Evolutionary conservation across 148 eudicot genomes (phyloP).

Genomic region (Rhododendron kiyosumense): DNA sequence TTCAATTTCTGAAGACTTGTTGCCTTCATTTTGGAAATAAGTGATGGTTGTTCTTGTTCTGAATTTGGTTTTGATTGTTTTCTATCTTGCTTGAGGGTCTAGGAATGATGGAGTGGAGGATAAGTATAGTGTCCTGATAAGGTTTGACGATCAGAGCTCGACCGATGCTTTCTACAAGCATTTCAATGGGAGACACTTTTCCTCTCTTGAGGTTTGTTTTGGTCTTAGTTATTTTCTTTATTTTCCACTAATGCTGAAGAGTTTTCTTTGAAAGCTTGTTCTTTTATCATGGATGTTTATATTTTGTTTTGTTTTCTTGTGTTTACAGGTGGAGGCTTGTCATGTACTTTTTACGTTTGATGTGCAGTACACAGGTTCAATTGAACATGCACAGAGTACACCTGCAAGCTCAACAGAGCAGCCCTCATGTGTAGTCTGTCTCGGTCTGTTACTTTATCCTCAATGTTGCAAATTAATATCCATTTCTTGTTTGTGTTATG

Average conservation of each 20-base stretch:
- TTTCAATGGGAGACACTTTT: constrained; percentile 66
- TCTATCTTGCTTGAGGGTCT: constrained; percentile 1
- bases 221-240: constrained; percentile 1
- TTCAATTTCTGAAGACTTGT: constrained; percentile 16
- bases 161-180: constrained; percentile 81
- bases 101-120: constrained; percentile 92
- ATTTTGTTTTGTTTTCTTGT: background rate
- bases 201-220: constrained; percentile 81
- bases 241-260: background rate
- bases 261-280: background rate
- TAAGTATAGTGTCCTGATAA: constrained; percentile 65
- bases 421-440: constrained; percentile 88
- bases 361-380: constrained; percentile 84
- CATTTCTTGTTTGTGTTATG: background rate
- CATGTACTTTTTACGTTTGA: constrained; percentile 65
- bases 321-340: constrained; percentile 69
- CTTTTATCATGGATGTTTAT: background rate
- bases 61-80: constrained; percentile 10
- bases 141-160: constrained; percentile 66
- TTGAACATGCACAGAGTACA: constrained; percentile 64
- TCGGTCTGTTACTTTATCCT: constrained; percentile 44
- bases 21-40: background rate
- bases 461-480: background rate
- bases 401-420: constrained; percentile 69
- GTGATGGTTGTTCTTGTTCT: constrained; percentile 3